Evolutionary conservation across 1,284 basidiomycete species (phyloP).

Genomic region (Trichosporon faecale): DNA sequence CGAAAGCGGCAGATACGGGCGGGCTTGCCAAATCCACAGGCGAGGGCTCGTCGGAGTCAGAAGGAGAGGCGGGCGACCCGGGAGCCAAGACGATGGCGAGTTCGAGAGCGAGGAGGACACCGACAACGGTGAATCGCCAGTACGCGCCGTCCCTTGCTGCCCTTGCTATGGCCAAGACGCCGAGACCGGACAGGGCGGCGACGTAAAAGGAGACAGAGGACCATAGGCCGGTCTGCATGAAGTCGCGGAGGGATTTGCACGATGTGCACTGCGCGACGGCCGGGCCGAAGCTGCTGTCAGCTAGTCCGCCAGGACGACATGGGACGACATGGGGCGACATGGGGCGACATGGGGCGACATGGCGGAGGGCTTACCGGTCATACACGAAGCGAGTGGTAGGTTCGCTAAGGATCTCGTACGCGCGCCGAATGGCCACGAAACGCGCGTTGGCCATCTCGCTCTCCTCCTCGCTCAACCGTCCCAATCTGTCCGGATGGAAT

Average conservation of each 20-base stretch:
- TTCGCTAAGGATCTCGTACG: constrained; percentile 75
- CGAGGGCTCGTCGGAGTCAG: neutral
- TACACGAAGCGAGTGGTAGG: constrained; percentile 79
- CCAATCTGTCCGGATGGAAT: constrained; percentile 75
- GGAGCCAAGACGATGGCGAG: constrained; percentile 37
- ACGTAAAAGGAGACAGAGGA: constrained; percentile 15
- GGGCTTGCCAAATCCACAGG: neutral
- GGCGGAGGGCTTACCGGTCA: constrained; percentile 60
- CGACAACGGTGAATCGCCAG: constrained; percentile 70
- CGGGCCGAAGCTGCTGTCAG: constrained; percentile 21
- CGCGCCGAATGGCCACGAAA: constrained; percentile 71
- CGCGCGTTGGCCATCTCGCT: constrained; percentile 52
- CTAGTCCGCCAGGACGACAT: neutral
- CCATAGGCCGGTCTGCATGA: constrained; percentile 12
- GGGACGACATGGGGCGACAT: too few relatives aligned
- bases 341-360: neutral
- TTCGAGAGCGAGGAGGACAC: constrained; percentile 58
- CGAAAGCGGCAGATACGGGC: constrained; percentile 9
- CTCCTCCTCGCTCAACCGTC: constrained; percentile 53
- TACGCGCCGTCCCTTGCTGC: constrained; percentile 62
- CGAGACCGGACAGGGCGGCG: constrained; percentile 7
- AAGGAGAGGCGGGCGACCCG: constrained; percentile 13
- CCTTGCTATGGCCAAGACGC: constrained; percentile 54
- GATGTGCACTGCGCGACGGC: constrained; percentile 8
- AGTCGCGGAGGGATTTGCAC: constrained; percentile 15